Evolutionary conservation across 139 green algal genomes (phyloP).

Genomic region (Haematococcus lacustris): DNA sequence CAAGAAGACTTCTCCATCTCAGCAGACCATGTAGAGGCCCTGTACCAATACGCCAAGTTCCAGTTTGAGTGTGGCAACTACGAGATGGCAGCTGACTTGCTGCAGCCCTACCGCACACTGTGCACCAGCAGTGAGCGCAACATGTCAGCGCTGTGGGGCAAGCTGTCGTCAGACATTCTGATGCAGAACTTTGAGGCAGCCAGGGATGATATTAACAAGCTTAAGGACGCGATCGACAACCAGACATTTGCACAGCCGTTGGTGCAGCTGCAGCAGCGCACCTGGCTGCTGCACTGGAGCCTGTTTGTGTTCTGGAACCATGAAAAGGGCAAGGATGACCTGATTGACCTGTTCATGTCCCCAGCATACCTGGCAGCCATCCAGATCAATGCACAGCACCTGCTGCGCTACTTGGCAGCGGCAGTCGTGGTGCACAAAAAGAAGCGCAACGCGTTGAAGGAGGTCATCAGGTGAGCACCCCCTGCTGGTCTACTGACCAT

Average conservation of each 20-base stretch:
- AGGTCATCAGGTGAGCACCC: constrained; percentile 78
- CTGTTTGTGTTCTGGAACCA: constrained; percentile 99
- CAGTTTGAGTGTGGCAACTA: constrained; percentile 99
- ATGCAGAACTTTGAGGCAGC: constrained; percentile 63
- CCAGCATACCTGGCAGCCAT: constrained; percentile 73
- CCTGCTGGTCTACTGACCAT: too few species aligned
- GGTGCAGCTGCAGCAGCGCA: constrained; percentile 90
- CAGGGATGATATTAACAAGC: constrained; percentile 84
- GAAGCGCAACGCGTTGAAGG: constrained; percentile 78
- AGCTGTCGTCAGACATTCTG: constrained; percentile 91
- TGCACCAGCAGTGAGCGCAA: constrained; percentile 74
- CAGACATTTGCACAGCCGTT: constrained; percentile 79
- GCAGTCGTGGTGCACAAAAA: constrained; percentile 91
- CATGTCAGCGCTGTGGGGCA: constrained; percentile 88
- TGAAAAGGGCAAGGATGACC: constrained; percentile 84
- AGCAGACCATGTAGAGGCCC: constrained; percentile 87
- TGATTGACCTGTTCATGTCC: constrained; percentile 96
- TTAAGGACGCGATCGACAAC: constrained; percentile 90
- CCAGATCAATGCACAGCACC: constrained; percentile 78
- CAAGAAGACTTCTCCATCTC: constrained; percentile 78
- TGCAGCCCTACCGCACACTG: constrained; percentile 88
- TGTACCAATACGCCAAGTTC: constrained; percentile 96
- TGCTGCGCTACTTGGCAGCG: constrained; percentile 87
- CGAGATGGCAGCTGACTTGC: constrained; percentile 75
- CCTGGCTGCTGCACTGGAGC: constrained; percentile 97